These are phyloP conservation scores for Populus euphratica DNA, from an alignment of 345 rosid genomes.

Conservation along the genomic window DNA sequence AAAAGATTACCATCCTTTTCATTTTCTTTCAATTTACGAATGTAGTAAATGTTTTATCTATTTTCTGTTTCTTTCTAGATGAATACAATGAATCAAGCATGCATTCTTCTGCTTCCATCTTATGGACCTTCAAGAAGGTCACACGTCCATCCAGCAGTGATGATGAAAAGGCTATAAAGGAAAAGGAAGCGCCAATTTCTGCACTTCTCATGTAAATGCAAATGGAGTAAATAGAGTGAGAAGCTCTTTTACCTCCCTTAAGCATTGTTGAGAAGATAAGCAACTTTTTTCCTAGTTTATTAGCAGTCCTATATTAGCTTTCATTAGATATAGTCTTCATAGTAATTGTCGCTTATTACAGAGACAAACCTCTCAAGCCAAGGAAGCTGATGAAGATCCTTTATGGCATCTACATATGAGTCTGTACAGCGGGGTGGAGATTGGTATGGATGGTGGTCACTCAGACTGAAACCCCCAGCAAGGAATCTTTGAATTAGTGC, in stretches of 20 bases:
- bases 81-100: constrained; percentile 20
- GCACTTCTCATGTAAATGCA: constrained; percentile 17
- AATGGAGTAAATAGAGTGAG: constrained; percentile 43
- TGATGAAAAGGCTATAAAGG: constrained; percentile 11
- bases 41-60: constrained; percentile 6
- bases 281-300: constrained; percentile 19
- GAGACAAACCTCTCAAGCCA: constrained; percentile 99
- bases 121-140: constrained; percentile 11
- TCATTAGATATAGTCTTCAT: constrained; percentile 76
- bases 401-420: constrained; percentile 82
- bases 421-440: constrained; percentile 88
- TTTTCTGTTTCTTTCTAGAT: constrained; percentile 26
- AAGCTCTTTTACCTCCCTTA: constrained; percentile 33
- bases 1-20: constrained; percentile 7
- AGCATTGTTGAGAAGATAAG: constrained; percentile 8
- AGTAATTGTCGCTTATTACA: constrained; percentile 87
- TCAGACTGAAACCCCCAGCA: constrained; percentile 86
- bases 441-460: constrained; percentile 81
- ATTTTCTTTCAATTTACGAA: constrained; percentile 22
- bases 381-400: constrained; percentile 94
- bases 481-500: constrained; percentile 88
- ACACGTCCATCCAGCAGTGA: constrained; percentile 11
- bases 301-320: constrained; percentile 9
- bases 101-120: not conserved
- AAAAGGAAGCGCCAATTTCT: constrained; percentile 6